phyloP scores from a whole-genome alignment of 768 basidiomycete genomes.

The Auricularia heimuer region DNA sequence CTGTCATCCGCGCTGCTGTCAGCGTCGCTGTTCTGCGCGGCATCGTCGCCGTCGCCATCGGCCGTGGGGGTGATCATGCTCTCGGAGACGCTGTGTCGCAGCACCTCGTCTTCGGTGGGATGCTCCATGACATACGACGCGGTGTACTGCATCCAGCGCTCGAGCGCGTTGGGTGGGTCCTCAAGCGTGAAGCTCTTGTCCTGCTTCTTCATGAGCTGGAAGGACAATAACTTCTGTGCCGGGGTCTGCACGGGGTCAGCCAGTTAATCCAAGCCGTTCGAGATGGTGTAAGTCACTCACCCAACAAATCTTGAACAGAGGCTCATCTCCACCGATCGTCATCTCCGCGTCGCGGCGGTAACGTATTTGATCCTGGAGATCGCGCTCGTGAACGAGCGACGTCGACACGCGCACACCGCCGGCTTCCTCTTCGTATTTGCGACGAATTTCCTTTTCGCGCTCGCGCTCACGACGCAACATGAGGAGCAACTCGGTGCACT shows the following conservation, averaged over 20 bases:
- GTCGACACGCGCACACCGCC: not conserved
- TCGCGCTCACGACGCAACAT: slow-evolving; percentile 59
- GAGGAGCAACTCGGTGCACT: slow-evolving; percentile 65
- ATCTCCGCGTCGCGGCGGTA: slow-evolving; percentile 59
- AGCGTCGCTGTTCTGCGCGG: not conserved
- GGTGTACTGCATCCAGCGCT: slow-evolving; percentile 1
- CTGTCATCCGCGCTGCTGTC: slow-evolving; percentile 26
- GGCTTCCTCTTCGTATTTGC: not conserved
- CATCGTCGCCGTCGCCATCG: not conserved
- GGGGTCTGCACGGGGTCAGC: slow-evolving; percentile 37
- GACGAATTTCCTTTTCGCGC: not conserved
- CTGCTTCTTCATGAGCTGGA: slow-evolving; percentile 73
- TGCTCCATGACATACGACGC: slow-evolving; percentile 4
- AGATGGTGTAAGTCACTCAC: slow-evolving; percentile 29
- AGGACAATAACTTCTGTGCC: slow-evolving; percentile 53
- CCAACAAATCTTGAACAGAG: slow-evolving; percentile 75
- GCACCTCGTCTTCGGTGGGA: not conserved
- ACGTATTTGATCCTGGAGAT: slow-evolving; percentile 63
- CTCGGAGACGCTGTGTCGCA: not conserved
- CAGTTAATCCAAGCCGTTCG: not conserved
- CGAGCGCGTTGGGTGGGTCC: not conserved
- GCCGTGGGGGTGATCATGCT: not conserved
- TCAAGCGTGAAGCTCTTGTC: slow-evolving; percentile 37
- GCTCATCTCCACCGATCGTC: slow-evolving; percentile 64
- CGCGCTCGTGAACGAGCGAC: slow-evolving; percentile 34